Conservation (phyloP, 2,329 filamentous ascomycete genomes). For the Ascocoryne sarcoides region DNA sequence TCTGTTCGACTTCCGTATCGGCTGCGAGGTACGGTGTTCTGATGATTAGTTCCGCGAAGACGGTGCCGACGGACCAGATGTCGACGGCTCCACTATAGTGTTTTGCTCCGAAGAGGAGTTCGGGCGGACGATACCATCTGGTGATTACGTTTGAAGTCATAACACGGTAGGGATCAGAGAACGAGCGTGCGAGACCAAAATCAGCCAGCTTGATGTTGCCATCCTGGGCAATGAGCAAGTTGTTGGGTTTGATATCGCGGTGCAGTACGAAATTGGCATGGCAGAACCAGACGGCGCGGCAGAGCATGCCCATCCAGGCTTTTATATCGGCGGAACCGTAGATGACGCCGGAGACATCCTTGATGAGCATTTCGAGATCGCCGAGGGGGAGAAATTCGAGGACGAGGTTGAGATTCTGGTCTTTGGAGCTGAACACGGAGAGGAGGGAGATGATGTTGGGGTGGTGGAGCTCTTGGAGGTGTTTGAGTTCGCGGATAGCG, state of each 20-base stretch:
- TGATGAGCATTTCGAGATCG: conserved; percentile 89
- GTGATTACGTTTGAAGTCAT: conserved; percentile 98
- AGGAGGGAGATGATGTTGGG: conserved; percentile 92
- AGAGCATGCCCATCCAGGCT: conserved; percentile 98
- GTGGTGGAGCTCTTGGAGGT: conserved; percentile 86
- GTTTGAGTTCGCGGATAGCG: conserved; percentile 90
- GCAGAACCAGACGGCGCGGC: conserved; percentile 88
- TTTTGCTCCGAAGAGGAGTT: conserved; percentile 81
- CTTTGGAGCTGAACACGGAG: conserved; percentile 89
- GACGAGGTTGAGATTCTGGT: conserved; percentile 93
- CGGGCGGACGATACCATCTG: conserved; percentile 90
- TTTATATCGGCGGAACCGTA: conserved; percentile 91
- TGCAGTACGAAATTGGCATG: conserved; percentile 91
- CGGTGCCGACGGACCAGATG: conserved; percentile 85
- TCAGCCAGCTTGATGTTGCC: conserved; percentile 93
- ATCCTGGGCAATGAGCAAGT: conserved; percentile 85
- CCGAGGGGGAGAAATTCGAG: conserved; percentile 90
- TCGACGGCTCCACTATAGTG: conserved; percentile 90
- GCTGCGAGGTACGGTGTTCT: conserved; percentile 77
- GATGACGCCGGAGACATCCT: conserved; percentile 66
- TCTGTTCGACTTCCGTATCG: conserved; percentile 77
- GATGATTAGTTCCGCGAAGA: conserved; percentile 85
- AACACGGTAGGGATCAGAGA: conserved; percentile 75
- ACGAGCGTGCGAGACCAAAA: conserved; percentile 87
- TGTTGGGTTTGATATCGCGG: conserved; percentile 98